Evolutionary conservation across 176 grass and related monocot genomes (phyloP).

Genomic region (Carex littledalei): DNA sequence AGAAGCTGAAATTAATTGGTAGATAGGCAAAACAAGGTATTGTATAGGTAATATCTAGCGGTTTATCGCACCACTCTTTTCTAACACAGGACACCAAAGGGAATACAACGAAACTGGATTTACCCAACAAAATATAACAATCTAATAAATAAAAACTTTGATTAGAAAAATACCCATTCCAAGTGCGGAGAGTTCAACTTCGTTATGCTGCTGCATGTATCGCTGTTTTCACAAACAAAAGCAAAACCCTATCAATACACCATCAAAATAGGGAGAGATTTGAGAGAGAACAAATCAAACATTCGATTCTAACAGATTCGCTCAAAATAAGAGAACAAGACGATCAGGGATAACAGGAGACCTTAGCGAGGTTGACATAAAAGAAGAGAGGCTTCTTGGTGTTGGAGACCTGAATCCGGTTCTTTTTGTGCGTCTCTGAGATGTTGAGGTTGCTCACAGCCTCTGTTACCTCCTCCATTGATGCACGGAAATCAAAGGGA

Average conservation of each 20-base stretch:
- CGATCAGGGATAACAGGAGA: background rate
- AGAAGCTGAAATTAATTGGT: background rate
- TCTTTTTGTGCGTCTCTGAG: slow-evolving; percentile 51
- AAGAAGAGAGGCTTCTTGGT: slow-evolving; percentile 94
- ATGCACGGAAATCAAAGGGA: background rate
- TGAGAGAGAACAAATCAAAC: slow-evolving; percentile 18
- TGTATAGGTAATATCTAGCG: background rate
- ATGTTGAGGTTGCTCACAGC: slow-evolving; percentile 62
- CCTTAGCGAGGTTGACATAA: slow-evolving; percentile 95
- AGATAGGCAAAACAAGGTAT: background rate
- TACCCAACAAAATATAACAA: background rate
- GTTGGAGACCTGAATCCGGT: slow-evolving; percentile 89
- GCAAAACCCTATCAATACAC: slow-evolving; percentile 2
- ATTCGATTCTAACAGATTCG: slow-evolving; percentile 30
- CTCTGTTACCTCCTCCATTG: slow-evolving; percentile 79
- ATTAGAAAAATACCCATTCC: slow-evolving; percentile 60
- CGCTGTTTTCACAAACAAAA: slow-evolving; percentile 46
- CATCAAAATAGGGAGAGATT: background rate
- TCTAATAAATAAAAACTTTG: background rate
- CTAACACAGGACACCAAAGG: background rate
- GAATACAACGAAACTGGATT: slow-evolving; percentile 3
- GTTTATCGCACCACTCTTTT: background rate
- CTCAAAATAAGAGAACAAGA: background rate
- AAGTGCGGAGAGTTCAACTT: slow-evolving; percentile 76
- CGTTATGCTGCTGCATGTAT: slow-evolving; percentile 69